Evolutionary conservation across 1,284 basidiomycete species (phyloP).

Genomic region (Puccinia polysora): DNA sequence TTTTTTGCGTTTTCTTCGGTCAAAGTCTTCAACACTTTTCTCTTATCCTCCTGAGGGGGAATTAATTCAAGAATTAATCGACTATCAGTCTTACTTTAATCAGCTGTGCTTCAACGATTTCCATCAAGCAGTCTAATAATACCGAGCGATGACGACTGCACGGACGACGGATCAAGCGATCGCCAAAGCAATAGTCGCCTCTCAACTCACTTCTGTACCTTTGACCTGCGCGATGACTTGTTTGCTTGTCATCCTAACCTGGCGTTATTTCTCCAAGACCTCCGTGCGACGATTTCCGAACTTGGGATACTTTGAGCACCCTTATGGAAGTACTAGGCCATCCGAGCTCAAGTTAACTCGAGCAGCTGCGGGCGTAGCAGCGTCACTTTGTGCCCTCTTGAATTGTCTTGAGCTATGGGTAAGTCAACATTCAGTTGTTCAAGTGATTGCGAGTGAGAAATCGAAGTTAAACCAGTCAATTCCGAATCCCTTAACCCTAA

Average conservation of each 20-base stretch:
- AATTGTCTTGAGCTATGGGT: constrained; percentile 5
- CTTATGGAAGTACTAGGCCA: neutral
- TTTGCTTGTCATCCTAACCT: constrained; percentile 9
- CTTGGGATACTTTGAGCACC: constrained; percentile 15
- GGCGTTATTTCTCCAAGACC: constrained; percentile 19
- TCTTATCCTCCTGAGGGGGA: neutral
- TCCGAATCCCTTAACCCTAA: neutral
- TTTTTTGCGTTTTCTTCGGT: neutral
- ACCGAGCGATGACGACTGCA: neutral
- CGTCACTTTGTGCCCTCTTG: neutral
- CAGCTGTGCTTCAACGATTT: too few relatives aligned
- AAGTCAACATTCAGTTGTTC: neutral
- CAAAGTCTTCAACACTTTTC: neutral
- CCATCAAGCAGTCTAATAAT: too few relatives aligned
- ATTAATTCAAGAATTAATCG: neutral
- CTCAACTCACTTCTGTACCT: constrained; percentile 10
- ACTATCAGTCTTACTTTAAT: neutral
- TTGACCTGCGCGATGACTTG: constrained; percentile 8
- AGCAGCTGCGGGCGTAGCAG: constrained; percentile 3
- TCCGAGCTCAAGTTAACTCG: neutral
- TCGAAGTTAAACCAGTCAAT: neutral
- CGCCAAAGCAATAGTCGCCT: constrained; percentile 9
- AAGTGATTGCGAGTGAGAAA: neutral
- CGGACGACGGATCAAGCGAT: neutral
- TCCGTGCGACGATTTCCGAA: neutral